These are phyloP conservation scores for Bipolaris cookei DNA, from an alignment of 2,329 filamentous ascomycete genomes.

Conservation along the genomic window DNA sequence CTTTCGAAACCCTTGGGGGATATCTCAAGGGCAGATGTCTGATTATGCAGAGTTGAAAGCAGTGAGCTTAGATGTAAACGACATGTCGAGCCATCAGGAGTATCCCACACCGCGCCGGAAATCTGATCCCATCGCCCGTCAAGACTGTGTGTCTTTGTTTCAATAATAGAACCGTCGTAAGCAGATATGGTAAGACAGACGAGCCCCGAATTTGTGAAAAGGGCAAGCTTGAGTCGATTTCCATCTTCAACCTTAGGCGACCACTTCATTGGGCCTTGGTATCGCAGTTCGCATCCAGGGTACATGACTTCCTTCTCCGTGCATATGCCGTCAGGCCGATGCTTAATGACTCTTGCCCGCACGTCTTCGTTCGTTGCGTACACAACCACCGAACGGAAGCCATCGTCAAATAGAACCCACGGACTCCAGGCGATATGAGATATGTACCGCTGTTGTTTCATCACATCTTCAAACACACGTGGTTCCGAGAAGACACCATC, in stretches of 20 bases:
- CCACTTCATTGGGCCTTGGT: slow-evolving; percentile 42
- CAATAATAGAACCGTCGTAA: slow-evolving; percentile 31
- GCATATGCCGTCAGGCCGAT: slow-evolving; percentile 19
- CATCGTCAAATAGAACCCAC: slow-evolving; percentile 34
- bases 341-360: slow-evolving; percentile 31
- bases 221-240: slow-evolving; percentile 33
- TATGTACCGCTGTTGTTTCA: slow-evolving; percentile 42
- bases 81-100: slow-evolving; percentile 18
- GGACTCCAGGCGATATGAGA: slow-evolving; percentile 51
- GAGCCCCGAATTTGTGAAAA: slow-evolving; percentile 41
- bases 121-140: slow-evolving; percentile 53
- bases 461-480: slow-evolving; percentile 38
- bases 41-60: slow-evolving; percentile 42
- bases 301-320: slow-evolving; percentile 36
- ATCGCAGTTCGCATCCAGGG: slow-evolving; percentile 27
- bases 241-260: slow-evolving; percentile 24
- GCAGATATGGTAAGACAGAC: slow-evolving; percentile 34
- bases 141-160: slow-evolving; percentile 39
- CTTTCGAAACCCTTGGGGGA: slow-evolving; percentile 23
- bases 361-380: slow-evolving; percentile 47
- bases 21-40: slow-evolving; percentile 39
- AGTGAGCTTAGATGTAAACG: slow-evolving; percentile 49
- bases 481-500: slow-evolving; percentile 22
- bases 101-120: slow-evolving; percentile 46
- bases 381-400: slow-evolving; percentile 40